Evolutionary conservation across 352 stramenopile species (phyloP).

Genomic region (Pythium monospermum): DNA sequence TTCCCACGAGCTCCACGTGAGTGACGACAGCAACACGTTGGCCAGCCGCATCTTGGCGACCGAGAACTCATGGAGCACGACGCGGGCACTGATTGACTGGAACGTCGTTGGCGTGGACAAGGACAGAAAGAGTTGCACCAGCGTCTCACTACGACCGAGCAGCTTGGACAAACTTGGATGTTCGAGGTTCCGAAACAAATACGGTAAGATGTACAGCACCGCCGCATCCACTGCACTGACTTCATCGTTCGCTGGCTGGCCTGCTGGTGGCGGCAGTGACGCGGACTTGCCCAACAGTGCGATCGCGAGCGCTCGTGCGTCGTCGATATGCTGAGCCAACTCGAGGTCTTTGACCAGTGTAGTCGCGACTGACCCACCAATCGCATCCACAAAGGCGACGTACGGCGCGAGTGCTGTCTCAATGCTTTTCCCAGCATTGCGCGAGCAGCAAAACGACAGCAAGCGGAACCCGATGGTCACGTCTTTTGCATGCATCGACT

Average conservation of each 20-base stretch:
- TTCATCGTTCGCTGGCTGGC: conserved; percentile 54
- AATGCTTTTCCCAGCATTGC: conserved; percentile 39
- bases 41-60: conserved; percentile 66
- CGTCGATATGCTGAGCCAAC: conserved; percentile 74
- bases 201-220: conserved; percentile 53
- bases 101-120: conserved; percentile 62
- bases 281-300: conserved; percentile 41
- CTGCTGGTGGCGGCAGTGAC: neutral
- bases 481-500: conserved; percentile 71
- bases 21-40: conserved; percentile 66
- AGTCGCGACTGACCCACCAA: conserved; percentile 42
- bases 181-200: conserved; percentile 64
- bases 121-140: conserved; percentile 63
- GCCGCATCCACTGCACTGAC: conserved; percentile 61
- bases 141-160: conserved; percentile 48
- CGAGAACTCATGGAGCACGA: conserved; percentile 73
- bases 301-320: conserved; percentile 57
- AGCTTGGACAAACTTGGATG: conserved; percentile 58
- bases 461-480: conserved; percentile 71
- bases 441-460: conserved; percentile 71
- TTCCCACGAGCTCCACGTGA: conserved; percentile 82
- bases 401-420: conserved; percentile 62
- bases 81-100: conserved; percentile 44
- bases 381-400: conserved; percentile 46
- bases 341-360: conserved; percentile 65